These are phyloP conservation scores for Metarhizium brunneum DNA, from an alignment of 2,329 filamentous ascomycete genomes.

Conservation along the genomic window DNA sequence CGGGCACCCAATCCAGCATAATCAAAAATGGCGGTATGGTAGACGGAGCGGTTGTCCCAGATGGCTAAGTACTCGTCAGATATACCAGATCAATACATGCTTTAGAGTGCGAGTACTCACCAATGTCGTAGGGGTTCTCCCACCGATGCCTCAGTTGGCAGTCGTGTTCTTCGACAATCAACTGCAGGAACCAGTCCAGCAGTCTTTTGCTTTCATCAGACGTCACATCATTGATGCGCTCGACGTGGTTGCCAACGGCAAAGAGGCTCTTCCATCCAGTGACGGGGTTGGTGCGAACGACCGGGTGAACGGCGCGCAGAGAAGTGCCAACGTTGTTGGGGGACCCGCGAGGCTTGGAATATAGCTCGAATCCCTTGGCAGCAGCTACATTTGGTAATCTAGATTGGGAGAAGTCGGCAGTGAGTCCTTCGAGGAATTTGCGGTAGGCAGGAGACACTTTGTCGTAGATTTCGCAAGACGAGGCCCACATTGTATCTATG, in stretches of 20 bases:
- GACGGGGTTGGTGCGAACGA: conserved; percentile 51
- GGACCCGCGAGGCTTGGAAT: conserved; percentile 37
- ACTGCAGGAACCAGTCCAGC: conserved; percentile 36
- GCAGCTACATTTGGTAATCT: conserved; percentile 42
- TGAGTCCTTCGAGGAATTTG: conserved; percentile 37
- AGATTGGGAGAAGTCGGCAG: conserved; percentile 35
- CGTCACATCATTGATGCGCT: conserved; percentile 44
- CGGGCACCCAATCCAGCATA: conserved; percentile 33
- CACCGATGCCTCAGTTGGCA: conserved; percentile 45
- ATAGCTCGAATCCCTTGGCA: conserved; percentile 35
- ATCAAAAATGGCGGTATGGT: conserved; percentile 50
- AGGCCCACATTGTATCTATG: conserved; percentile 35
- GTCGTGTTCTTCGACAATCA: conserved; percentile 47
- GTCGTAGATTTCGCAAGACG: conserved; percentile 51
- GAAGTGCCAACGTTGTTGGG: conserved; percentile 47
- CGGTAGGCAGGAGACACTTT: conserved; percentile 38
- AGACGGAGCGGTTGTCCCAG: conserved; percentile 54
- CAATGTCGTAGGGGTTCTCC: conserved; percentile 13
- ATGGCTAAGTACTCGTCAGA: conserved; percentile 46
- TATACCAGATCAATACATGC: too few relatives aligned
- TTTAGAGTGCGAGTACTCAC: too few relatives aligned
- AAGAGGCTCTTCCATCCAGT: conserved; percentile 49
- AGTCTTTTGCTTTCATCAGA: conserved; percentile 43
- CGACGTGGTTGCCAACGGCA: conserved; percentile 41
- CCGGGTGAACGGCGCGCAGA: conserved; percentile 40